Evolutionary conservation across 805 yeast species (phyloP), one percentile per base, ranked within the genome.

Genomic region (Starmerella stellata): DNA sequence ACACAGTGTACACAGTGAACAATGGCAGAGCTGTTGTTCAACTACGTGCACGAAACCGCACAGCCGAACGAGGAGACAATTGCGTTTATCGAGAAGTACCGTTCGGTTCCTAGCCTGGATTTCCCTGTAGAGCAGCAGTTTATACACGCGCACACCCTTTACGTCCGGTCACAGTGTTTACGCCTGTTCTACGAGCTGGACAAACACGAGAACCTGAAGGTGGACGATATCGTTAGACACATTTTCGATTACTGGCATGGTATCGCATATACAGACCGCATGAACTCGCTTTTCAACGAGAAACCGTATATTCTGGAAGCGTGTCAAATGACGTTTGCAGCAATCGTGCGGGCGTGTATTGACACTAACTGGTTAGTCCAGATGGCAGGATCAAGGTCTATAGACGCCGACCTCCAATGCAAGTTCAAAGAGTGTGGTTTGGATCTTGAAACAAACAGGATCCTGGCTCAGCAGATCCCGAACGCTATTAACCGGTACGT

Each of bases 381-480:
- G 4, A 32, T 29, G 18, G 23, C 53, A 19, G 17, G 23, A 8
- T 29, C 17, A 7, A 9, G 11, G 25, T n/a, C 25, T 5, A 19
- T 21, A 19, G 31, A 17, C 30, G 16, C n/a, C 4, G 33, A 23
- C 11, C 11, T 2, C 5, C 33, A 39, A 14, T 17, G 34, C 7
- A 15, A 27, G 7, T 33, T 52, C 30, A 21, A 30, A 16, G 38
- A 30, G 9, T 21, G 45, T n/a, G 56, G 58, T 5, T 39, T 52
- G 9, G 41, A 30, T 4, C 44, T 46, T 15, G 54, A 46, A 29
- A 34, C 44, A 19, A 47, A 46, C 36, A 21, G 32, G 20, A 37
- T 39, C 14, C 37, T 54, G 30, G 48, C 54, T 2, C 36, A 33
- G 18, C 29, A 29, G 4, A 28, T 53, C 5, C 47, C 46, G n/a